phyloP scores from a whole-genome alignment of 768 basidiomycete species.

The Russula emetica region DNA sequence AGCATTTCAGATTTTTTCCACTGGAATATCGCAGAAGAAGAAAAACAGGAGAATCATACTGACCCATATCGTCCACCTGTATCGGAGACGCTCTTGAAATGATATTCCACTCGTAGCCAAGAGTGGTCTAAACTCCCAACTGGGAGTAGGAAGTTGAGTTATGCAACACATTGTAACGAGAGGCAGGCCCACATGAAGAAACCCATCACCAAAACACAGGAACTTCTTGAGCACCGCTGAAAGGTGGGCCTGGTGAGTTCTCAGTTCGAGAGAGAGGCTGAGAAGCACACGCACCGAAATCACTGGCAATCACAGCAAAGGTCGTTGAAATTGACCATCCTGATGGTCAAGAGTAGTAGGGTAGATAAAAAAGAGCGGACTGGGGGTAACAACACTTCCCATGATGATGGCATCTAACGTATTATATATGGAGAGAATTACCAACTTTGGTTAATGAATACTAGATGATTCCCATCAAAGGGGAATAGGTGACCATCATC shows the following conservation, averaged over 20 bases:
- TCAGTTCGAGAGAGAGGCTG: background rate
- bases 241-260: background rate
- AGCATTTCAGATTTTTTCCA: background rate
- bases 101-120: background rate
- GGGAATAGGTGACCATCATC: no score
- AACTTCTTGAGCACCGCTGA: background rate
- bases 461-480: no score
- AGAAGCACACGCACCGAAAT: background rate
- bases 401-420: background rate
- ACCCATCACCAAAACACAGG: background rate
- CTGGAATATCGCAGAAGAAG: background rate
- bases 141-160: background rate
- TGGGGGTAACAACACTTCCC: background rate
- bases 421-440: no score
- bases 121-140: background rate
- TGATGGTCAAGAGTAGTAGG: background rate
- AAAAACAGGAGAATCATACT: background rate
- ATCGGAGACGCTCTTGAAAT: background rate
- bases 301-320: background rate
- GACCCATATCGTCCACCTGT: conserved; percentile 20
- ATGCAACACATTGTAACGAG: no score
- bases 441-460: no score
- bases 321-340: background rate
- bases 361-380: background rate
- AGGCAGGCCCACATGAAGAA: background rate